These are phyloP conservation scores for Mortierella hygrophila DNA, from an alignment of 192 early-diverging fungal species.

Conservation along the genomic window DNA sequence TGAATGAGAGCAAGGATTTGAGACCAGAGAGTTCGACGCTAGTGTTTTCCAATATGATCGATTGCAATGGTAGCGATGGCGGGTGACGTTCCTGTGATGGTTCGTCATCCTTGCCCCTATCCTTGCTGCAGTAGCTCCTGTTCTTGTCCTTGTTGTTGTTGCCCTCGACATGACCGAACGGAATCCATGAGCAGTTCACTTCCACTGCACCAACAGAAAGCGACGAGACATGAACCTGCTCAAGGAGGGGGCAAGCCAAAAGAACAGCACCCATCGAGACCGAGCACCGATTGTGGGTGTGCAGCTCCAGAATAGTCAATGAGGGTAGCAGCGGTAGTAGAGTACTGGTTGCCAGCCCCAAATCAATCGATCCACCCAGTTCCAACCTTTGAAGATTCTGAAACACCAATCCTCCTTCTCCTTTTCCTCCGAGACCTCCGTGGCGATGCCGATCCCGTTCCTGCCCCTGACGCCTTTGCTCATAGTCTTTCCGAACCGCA, in stretches of 20 bases:
- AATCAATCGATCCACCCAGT: not conserved
- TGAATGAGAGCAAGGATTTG: not conserved
- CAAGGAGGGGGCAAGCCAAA: not conserved
- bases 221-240: not conserved
- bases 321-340: not conserved
- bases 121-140: not conserved
- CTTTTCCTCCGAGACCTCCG: not conserved
- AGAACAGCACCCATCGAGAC: not conserved
- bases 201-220: not conserved
- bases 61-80: not conserved
- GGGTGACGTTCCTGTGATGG: not conserved
- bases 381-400: not conserved
- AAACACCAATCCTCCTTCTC: not conserved
- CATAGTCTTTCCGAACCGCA: not conserved
- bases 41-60: not conserved
- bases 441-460: not conserved
- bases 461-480: not conserved
- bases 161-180: not conserved
- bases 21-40: slow-evolving; percentile 1
- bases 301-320: not conserved
- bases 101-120: not conserved
- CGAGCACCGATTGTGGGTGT: not conserved
- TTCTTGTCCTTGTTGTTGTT: not conserved
- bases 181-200: not conserved
- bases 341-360: not conserved